These are phyloP conservation scores for Thalia dealbata DNA, from an alignment of 176 grass and related monocot species.

Conservation along the genomic window DNA sequence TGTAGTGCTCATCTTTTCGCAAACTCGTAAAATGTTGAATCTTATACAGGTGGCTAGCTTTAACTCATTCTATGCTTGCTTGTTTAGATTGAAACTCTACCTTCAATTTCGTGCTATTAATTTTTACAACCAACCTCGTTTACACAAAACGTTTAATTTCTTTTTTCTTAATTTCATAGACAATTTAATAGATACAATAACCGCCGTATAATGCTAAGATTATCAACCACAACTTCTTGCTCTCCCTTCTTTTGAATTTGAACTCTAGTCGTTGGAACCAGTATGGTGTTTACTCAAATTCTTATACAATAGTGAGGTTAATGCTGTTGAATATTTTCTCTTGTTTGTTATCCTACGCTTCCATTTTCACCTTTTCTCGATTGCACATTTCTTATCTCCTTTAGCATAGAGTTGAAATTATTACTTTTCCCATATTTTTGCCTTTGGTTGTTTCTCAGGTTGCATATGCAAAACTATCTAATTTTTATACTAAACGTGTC, in stretches of 20 bases:
- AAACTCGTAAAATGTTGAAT: constrained; percentile 82
- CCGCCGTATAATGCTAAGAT: neutral
- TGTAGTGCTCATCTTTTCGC: constrained; percentile 68
- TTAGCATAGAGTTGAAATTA: too few species aligned
- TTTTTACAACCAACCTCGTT: neutral
- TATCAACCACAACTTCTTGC: neutral
- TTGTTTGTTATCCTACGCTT: too few species aligned
- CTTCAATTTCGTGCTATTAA: too few species aligned
- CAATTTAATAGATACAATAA: neutral
- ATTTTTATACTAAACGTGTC: neutral
- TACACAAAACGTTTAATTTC: neutral
- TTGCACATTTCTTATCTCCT: too few species aligned
- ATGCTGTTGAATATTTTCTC: too few species aligned
- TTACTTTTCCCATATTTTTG: too few species aligned
- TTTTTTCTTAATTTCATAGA: neutral
- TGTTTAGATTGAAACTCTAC: neutral
- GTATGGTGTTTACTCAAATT: too few species aligned
- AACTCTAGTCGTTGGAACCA: too few species aligned
- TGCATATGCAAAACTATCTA: neutral
- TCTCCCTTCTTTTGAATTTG: too few species aligned
- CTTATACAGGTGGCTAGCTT: constrained; percentile 48
- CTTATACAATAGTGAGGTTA: too few species aligned
- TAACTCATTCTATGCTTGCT: neutral
- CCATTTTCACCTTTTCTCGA: too few species aligned
- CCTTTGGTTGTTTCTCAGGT: neutral